Conservation (phyloP, 441 rosid species). For the Brassica balearica region DNA sequence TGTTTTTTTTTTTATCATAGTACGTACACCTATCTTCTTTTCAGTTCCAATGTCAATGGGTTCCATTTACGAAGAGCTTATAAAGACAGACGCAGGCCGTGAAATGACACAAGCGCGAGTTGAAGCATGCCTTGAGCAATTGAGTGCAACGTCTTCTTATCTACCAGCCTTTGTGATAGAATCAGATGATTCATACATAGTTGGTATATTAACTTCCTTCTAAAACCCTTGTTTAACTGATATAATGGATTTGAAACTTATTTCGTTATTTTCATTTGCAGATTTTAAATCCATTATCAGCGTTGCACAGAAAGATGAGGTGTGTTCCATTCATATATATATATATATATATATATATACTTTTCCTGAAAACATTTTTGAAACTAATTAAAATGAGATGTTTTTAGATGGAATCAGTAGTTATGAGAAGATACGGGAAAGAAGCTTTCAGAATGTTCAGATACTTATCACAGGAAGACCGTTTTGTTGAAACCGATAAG, state of each 20-base stretch:
- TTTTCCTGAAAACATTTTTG: constrained; percentile 3
- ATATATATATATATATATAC: background rate
- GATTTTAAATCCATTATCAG: constrained; percentile 74
- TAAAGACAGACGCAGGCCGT: constrained; percentile 78
- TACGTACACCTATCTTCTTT: constrained; percentile 28
- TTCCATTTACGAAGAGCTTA: constrained; percentile 86
- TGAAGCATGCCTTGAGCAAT: constrained; percentile 59
- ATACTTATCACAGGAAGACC: constrained; percentile 59
- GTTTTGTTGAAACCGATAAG: constrained; percentile 79
- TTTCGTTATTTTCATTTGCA: constrained; percentile 42
- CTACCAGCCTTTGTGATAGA: constrained; percentile 52
- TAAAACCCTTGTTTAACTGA: background rate
- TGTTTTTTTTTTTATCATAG: constrained; percentile 13
- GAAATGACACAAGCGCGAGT: constrained; percentile 76
- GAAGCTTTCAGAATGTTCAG: constrained; percentile 85
- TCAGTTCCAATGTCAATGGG: constrained; percentile 69
- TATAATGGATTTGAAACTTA: constrained; percentile 14
- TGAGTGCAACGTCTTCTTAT: constrained; percentile 50
- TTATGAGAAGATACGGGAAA: constrained; percentile 72
- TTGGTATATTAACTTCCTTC: constrained; percentile 55
- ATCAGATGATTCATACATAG: constrained; percentile 55
- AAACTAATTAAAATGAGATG: constrained; percentile 24
- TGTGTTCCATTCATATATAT: constrained; percentile 32
- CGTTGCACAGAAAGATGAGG: constrained; percentile 85
- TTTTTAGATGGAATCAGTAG: constrained; percentile 73